Percentiles rank a stretch among this genome's conserved stretches.
Conservation (phyloP, 2,329 filamentous ascomycete species). For the Cordyceps pruinosa region DNA sequence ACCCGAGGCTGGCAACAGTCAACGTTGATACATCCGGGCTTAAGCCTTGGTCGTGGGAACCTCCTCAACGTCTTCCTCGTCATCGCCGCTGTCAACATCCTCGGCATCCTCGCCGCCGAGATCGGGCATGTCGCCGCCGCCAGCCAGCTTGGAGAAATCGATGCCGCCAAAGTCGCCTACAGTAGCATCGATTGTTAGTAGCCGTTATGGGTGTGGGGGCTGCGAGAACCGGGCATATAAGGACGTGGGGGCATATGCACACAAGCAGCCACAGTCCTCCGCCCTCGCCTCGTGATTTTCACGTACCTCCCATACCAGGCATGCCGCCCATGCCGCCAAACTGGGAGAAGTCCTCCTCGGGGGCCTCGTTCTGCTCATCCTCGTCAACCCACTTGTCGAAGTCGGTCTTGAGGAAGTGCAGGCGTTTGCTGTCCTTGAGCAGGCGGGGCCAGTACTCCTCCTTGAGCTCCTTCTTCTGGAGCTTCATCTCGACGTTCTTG, state of each 20-base stretch:
- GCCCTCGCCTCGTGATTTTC: background rate
- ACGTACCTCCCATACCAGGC: slow-evolving; percentile 52
- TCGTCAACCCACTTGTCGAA: slow-evolving; percentile 99
- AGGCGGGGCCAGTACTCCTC: slow-evolving; percentile 94
- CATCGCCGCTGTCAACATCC: slow-evolving; percentile 51
- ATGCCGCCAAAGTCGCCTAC: slow-evolving; percentile 67
- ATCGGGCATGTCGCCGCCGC: slow-evolving; percentile 40
- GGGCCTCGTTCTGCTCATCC: slow-evolving; percentile 91
- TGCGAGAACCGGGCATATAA: background rate
- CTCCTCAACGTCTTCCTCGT: slow-evolving; percentile 52
- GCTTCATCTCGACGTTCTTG: slow-evolving; percentile 81
- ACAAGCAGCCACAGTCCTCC: slow-evolving; percentile 5
- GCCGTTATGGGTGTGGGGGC: background rate
- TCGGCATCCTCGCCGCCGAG: slow-evolving; percentile 39
- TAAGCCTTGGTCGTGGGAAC: slow-evolving; percentile 30
- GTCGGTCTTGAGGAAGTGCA: slow-evolving; percentile 96
- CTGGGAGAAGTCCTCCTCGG: slow-evolving; percentile 71
- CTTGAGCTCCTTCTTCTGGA: slow-evolving; percentile 95
- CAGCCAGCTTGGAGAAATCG: slow-evolving; percentile 79
- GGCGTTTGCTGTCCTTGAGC: slow-evolving; percentile 81
- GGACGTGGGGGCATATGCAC: slow-evolving; percentile 12
- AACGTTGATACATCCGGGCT: slow-evolving; percentile 5
- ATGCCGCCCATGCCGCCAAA: slow-evolving; percentile 59
- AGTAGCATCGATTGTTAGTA: background rate
- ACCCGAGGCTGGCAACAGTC: slow-evolving; percentile 3